A percentile compares a stretch with the other conserved stretches of the same genome.
These are phyloP conservation scores for Cytospora chrysosperma DNA, from an alignment of 2,329 filamentous ascomycete genomes.

Conservation along the genomic window DNA sequence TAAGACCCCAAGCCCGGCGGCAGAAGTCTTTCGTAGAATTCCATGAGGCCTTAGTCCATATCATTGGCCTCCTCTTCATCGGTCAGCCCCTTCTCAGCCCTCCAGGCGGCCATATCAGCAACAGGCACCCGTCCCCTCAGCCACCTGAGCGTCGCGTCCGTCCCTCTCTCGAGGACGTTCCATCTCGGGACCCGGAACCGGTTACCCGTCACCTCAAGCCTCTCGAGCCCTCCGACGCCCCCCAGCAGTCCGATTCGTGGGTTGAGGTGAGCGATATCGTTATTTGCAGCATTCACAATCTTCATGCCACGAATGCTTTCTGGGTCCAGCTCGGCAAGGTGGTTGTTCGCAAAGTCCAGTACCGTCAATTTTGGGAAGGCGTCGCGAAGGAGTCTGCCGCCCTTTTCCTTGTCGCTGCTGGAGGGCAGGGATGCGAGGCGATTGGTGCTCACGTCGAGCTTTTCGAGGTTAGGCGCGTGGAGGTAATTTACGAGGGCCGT, in stretches of 20 bases:
- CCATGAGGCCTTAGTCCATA: constrained; percentile 27
- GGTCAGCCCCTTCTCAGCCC: constrained; percentile 42
- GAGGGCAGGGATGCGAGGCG: constrained; percentile 69
- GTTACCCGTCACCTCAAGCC: constrained; percentile 80
- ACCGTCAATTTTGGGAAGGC: constrained; percentile 69
- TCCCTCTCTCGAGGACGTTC: constrained; percentile 81
- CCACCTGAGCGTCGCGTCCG: constrained; percentile 80
- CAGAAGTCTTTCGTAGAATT: not conserved
- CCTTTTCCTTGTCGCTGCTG: constrained; percentile 26
- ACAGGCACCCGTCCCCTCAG: constrained; percentile 72
- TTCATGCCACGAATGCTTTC: constrained; percentile 72
- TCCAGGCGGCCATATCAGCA: constrained; percentile 58
- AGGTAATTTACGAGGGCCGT: constrained; percentile 64
- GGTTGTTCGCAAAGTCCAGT: constrained; percentile 77
- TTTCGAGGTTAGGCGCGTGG: constrained; percentile 70
- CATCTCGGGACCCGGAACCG: constrained; percentile 84
- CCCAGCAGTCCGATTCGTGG: constrained; percentile 77
- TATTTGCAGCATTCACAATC: constrained; percentile 77
- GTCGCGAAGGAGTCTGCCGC: constrained; percentile 48
- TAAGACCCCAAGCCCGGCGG: not conserved
- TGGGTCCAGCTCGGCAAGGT: constrained; percentile 69
- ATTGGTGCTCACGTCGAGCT: constrained; percentile 80
- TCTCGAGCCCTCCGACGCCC: constrained; percentile 57
- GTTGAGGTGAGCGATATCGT: constrained; percentile 80
- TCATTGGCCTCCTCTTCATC: constrained; percentile 34